These are phyloP conservation scores for Verticillium longisporum DNA, from an alignment of 2,329 filamentous ascomycete species.

Conservation along the genomic window DNA sequence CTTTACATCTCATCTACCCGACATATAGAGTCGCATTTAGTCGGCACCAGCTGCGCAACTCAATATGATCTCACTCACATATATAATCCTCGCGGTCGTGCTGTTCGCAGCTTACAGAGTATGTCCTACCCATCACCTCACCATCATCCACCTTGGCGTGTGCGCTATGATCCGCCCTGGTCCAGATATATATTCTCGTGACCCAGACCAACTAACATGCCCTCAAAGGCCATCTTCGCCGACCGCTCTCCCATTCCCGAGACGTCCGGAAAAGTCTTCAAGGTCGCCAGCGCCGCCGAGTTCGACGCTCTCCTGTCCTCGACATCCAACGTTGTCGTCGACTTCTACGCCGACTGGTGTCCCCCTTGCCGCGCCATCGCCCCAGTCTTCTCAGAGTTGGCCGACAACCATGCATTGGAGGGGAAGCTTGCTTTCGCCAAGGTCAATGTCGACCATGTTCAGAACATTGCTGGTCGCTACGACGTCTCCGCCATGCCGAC, in stretches of 20 bases:
- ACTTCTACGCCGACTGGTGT: conserved; percentile 47
- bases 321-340: conserved; percentile 19
- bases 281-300: conserved; percentile 19
- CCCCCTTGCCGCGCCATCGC: conserved; percentile 41
- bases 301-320: conserved; percentile 14
- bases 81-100: neutral
- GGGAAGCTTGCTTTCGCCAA: conserved; percentile 47
- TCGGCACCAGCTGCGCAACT: too few species aligned
- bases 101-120: neutral
- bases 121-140: neutral
- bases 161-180: too few species aligned
- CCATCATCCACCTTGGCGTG: neutral
- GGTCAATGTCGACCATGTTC: conserved; percentile 50
- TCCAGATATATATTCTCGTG: too few species aligned
- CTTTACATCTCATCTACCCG: too few species aligned
- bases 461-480: conserved; percentile 41
- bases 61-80: neutral
- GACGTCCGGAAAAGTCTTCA: conserved; percentile 29
- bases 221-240: conserved; percentile 11
- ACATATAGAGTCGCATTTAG: too few species aligned
- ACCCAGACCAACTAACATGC: neutral
- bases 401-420: conserved; percentile 22
- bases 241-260: conserved; percentile 29
- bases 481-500: conserved; percentile 50
- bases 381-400: conserved; percentile 37